Evolutionary conservation across 352 stramenopile genomes (phyloP).

Genomic region (Globisporangium apiculatum): DNA sequence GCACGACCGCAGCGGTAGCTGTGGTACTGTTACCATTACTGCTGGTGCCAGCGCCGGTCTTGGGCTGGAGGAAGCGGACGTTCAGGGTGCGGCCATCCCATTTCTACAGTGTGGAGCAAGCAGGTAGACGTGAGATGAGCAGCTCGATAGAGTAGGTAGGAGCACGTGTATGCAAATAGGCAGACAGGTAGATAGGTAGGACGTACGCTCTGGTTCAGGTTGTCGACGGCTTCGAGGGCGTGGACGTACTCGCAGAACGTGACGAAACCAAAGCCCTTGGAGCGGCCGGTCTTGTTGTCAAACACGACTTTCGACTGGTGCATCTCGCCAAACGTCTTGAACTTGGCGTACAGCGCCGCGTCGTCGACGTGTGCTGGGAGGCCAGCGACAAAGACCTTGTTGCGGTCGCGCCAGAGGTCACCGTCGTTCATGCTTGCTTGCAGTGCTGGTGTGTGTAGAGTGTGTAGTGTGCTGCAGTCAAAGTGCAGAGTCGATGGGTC

Average conservation of each 20-base stretch:
- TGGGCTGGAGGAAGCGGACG: slow-evolving; percentile 79
- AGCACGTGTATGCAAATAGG: not conserved
- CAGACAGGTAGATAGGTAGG: not conserved
- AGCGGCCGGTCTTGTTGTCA: slow-evolving; percentile 59
- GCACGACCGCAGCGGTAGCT: not conserved
- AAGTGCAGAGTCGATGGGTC: not conserved
- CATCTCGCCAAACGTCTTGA: slow-evolving; percentile 73
- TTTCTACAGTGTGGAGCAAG: slow-evolving; percentile 30
- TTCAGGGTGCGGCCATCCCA: slow-evolving; percentile 79
- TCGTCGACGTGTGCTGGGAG: slow-evolving; percentile 60
- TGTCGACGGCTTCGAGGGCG: slow-evolving; percentile 67
- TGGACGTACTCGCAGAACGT: slow-evolving; percentile 77
- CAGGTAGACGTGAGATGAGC: not conserved
- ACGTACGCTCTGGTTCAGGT: slow-evolving; percentile 59
- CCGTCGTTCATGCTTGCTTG: slow-evolving; percentile 35
- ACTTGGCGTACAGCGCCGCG: slow-evolving; percentile 62
- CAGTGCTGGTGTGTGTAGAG: not conserved
- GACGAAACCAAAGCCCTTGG: slow-evolving; percentile 76
- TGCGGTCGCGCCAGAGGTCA: slow-evolving; percentile 81
- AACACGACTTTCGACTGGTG: slow-evolving; percentile 83
- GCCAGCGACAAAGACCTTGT: slow-evolving; percentile 83
- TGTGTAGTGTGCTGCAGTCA: not conserved
- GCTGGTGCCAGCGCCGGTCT: slow-evolving; percentile 17
- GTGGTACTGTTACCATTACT: slow-evolving; percentile 1
- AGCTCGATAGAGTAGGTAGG: not conserved